phyloP scores from a whole-genome alignment of 495 filamentous ascomycete genomes.

The Xylaria sp. region DNA sequence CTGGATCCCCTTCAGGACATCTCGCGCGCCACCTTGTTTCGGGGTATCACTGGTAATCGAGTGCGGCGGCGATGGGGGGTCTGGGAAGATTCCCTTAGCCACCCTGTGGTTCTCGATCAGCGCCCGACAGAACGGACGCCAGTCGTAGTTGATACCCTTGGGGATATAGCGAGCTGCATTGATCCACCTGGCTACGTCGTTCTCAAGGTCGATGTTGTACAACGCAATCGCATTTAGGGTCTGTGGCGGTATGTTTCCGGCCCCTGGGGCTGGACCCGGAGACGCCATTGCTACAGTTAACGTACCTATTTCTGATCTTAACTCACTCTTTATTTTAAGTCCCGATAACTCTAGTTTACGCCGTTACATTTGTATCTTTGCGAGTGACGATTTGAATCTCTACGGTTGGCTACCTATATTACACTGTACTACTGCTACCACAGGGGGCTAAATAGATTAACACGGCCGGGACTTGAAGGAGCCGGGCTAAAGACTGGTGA shows the following conservation, averaged over 20 bases:
- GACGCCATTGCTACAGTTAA: not conserved
- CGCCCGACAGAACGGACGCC: conserved; percentile 28
- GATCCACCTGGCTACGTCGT: not conserved
- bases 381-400: not conserved
- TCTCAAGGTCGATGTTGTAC: not conserved
- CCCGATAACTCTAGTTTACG: not conserved
- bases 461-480: not conserved
- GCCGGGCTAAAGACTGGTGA: not conserved
- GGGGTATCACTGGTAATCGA: not conserved
- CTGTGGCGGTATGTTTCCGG: not conserved
- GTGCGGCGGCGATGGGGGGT: not conserved
- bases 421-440: not conserved
- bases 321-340: not conserved
- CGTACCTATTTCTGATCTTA: not conserved
- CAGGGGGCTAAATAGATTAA: not conserved
- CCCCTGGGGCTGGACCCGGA: not conserved
- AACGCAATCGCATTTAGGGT: not conserved
- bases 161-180: not conserved
- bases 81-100: not conserved
- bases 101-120: conserved; percentile 25
- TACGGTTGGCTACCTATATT: not conserved
- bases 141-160: conserved; percentile 15
- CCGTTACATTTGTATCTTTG: not conserved
- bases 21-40: not conserved
- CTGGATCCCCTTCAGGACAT: not conserved